A percentile compares a stretch with the other conserved stretches of the same genome.
Evolutionary conservation across 2,329 filamentous ascomycete genomes (phyloP).

Genomic region (Nemania serpens): DNA sequence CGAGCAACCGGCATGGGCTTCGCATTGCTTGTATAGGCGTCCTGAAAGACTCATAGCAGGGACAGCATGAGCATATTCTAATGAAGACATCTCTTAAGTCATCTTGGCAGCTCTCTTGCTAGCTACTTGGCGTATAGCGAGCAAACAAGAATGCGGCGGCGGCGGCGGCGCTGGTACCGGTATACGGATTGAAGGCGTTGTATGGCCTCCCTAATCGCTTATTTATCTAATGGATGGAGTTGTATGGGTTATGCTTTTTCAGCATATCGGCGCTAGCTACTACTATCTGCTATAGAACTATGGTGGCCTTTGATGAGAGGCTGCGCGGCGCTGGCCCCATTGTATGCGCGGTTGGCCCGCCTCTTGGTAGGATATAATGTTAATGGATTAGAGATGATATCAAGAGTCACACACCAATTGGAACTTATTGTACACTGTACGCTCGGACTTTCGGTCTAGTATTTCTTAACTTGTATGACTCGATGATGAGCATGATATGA

Average conservation of each 20-base stretch:
- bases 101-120: not conserved
- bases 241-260: slow-evolving; percentile 23
- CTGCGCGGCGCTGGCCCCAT: slow-evolving; percentile 3
- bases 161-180: not conserved
- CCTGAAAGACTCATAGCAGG: slow-evolving; percentile 25
- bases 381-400: slow-evolving; percentile 29
- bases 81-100: slow-evolving; percentile 21
- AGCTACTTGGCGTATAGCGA: slow-evolving; percentile 9
- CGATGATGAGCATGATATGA: too few relatives aligned
- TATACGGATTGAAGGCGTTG: not conserved
- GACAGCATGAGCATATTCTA: slow-evolving; percentile 27
- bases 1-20: slow-evolving; percentile 24
- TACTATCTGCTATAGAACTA: slow-evolving; percentile 25
- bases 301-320: slow-evolving; percentile 17
- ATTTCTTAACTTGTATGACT: too few relatives aligned
- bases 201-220: slow-evolving; percentile 4
- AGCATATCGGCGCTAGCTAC: slow-evolving; percentile 19
- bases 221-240: slow-evolving; percentile 18
- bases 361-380: slow-evolving; percentile 29
- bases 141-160: not conserved
- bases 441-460: not conserved
- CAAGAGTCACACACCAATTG: slow-evolving; percentile 20
- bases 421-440: slow-evolving; percentile 8
- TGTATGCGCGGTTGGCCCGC: slow-evolving; percentile 14
- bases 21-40: slow-evolving; percentile 23